A percentile compares a stretch with the other conserved stretches of the same genome.
These are phyloP conservation scores for Keithomyces neogunnii DNA, from an alignment of 2,329 filamentous ascomycete species.

Conservation along the genomic window DNA sequence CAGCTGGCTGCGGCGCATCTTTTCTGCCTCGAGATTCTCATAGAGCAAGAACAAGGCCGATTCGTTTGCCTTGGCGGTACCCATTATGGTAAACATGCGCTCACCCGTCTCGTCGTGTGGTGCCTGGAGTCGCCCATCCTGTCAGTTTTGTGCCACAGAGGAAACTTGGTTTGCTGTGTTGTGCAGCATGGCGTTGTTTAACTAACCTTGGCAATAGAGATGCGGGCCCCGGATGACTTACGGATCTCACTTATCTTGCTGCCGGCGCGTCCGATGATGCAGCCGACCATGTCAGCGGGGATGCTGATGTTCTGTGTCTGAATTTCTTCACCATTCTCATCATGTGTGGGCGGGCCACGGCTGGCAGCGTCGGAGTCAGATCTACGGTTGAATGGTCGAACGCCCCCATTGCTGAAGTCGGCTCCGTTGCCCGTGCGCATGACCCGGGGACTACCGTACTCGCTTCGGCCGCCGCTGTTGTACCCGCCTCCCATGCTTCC, in stretches of 20 bases:
- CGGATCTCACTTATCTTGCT: conserved; percentile 99
- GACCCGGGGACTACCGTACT: conserved; percentile 60
- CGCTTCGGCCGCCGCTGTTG: conserved; percentile 30
- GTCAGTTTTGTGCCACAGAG: not conserved
- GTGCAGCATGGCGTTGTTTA: not conserved
- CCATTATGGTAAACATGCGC: conserved; percentile 99
- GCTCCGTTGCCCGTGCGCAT: conserved; percentile 96
- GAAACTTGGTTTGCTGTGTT: not conserved
- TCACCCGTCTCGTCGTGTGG: conserved; percentile 96
- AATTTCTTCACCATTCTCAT: conserved; percentile 94
- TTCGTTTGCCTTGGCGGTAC: conserved; percentile 87
- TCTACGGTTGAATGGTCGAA: conserved; percentile 64
- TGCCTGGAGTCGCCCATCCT: conserved; percentile 37
- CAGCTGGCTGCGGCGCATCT: conserved; percentile 90
- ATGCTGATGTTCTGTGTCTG: conserved; percentile 99
- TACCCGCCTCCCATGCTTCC: conserved; percentile 33
- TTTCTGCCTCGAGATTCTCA: conserved; percentile 98
- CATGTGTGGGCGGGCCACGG: conserved; percentile 78
- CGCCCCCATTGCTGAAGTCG: conserved; percentile 78
- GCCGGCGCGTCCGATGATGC: conserved; percentile 91
- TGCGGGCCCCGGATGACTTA: conserved; percentile 90
- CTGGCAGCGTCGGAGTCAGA: conserved; percentile 74
- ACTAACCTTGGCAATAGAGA: conserved; percentile 85
- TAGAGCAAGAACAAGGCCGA: conserved; percentile 93
- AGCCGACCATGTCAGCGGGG: conserved; percentile 98